Conservation (phyloP, 1,284 basidiomycete genomes). For the Grifola frondosa region DNA sequence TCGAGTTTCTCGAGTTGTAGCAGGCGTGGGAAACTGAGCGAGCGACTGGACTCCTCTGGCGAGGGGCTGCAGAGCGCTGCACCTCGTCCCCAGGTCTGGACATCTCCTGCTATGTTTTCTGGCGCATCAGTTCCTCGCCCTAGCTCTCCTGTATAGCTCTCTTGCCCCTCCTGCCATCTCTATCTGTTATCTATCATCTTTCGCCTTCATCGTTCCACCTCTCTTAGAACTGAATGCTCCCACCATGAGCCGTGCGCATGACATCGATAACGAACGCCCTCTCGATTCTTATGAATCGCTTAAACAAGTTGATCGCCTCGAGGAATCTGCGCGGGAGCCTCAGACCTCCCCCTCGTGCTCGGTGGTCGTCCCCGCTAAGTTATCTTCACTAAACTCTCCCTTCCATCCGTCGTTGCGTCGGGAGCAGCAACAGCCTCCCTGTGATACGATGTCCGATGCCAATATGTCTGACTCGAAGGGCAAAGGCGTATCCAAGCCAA, state of each 20-base stretch:
- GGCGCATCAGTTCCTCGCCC: conserved; percentile 2
- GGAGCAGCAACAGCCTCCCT: no score
- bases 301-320: conserved; percentile 24
- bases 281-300: conserved; percentile 46
- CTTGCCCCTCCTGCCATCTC: neutral
- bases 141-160: conserved; percentile 8
- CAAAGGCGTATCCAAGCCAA: conserved; percentile 46
- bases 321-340: conserved; percentile 26
- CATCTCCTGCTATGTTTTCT: neutral
- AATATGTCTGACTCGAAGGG: conserved; percentile 46
- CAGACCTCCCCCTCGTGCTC: conserved; percentile 14
- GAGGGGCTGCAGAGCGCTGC: neutral
- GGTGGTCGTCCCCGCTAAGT: conserved; percentile 7
- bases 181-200: conserved; percentile 9
- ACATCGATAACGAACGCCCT: conserved; percentile 56
- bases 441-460: conserved; percentile 14
- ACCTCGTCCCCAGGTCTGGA: neutral
- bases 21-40: conserved; percentile 13
- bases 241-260: conserved; percentile 43
- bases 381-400: conserved; percentile 9
- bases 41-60: neutral
- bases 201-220: conserved; percentile 12
- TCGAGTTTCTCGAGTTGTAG: no score
- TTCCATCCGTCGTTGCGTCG: conserved; percentile 5
- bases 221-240: conserved; percentile 29